A percentile compares a stretch with the other conserved stretches of the same genome.
Conservation (phyloP, 2,329 filamentous ascomycete genomes). For the Fusarium lyarnte region DNA sequence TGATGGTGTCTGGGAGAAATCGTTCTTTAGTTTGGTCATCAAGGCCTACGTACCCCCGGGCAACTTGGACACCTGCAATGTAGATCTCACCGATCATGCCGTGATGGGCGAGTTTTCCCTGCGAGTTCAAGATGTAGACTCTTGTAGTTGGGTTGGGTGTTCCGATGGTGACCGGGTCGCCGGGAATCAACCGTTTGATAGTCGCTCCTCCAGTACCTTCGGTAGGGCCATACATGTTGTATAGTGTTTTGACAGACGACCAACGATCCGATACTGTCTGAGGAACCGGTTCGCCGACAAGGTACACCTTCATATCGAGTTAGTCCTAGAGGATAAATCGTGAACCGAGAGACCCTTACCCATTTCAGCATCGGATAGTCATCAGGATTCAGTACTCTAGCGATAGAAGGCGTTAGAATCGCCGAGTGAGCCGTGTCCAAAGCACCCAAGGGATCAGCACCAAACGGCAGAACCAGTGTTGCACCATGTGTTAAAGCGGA, state of each 20-base stretch:
- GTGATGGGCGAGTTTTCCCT: neutral
- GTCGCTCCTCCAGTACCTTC: neutral
- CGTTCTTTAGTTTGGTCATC: neutral
- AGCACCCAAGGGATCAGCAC: neutral
- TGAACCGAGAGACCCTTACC: neutral
- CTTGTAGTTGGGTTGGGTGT: neutral
- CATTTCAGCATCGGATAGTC: neutral
- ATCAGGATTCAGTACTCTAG: neutral
- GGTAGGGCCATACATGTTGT: neutral
- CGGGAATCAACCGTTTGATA: neutral
- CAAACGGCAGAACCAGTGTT: neutral
- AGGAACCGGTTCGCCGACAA: neutral
- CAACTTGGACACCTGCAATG: neutral
- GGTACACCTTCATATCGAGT: neutral
- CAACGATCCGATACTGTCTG: neutral
- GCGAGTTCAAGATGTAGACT: neutral
- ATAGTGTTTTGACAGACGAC: neutral
- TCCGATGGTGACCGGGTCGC: neutral
- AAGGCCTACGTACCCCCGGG: neutral
- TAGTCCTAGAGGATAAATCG: rapidly evolving
- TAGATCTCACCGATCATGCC: neutral
- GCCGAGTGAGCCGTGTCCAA: neutral
- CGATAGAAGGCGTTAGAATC: neutral
- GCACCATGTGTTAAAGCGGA: neutral
- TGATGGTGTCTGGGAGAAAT: neutral